phyloP scores from a whole-genome alignment of 768 basidiomycete genomes.

The Lactarius hengduanensis region DNA sequence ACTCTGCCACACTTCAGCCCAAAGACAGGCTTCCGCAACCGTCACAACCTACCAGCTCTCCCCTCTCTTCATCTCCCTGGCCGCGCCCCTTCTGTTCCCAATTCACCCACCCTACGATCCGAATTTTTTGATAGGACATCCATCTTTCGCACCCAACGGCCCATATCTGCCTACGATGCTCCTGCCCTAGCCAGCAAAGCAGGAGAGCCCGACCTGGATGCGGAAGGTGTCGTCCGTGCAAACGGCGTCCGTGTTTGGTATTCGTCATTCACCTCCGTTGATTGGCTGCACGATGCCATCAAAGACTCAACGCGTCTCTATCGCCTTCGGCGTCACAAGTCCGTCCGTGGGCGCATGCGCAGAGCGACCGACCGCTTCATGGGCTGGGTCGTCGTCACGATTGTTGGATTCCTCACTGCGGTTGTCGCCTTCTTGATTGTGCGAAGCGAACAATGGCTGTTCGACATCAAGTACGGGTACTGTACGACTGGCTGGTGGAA shows the following conservation, averaged over 20 bases:
- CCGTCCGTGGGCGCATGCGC: slow-evolving; percentile 61
- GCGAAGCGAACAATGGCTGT: slow-evolving; percentile 82
- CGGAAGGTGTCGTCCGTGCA: slow-evolving; percentile 52
- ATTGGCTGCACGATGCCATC: slow-evolving; percentile 96
- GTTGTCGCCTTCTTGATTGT: slow-evolving; percentile 84
- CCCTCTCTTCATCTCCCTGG: slow-evolving; percentile 38
- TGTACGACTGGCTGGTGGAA: slow-evolving; percentile 69
- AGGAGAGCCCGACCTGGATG: slow-evolving; percentile 41
- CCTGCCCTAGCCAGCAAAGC: slow-evolving; percentile 38
- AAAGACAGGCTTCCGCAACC: slow-evolving; percentile 34
- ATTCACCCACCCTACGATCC: slow-evolving; percentile 38
- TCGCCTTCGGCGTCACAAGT: slow-evolving; percentile 65
- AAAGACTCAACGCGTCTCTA: slow-evolving; percentile 86
- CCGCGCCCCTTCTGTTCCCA: slow-evolving; percentile 31
- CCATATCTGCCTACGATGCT: slow-evolving; percentile 73
- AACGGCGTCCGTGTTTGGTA: slow-evolving; percentile 95
- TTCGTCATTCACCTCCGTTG: slow-evolving; percentile 84
- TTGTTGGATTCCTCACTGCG: slow-evolving; percentile 85
- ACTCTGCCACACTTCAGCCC: slow-evolving; percentile 38
- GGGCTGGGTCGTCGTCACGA: slow-evolving; percentile 87
- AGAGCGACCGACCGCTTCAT: slow-evolving; percentile 72
- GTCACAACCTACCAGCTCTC: slow-evolving; percentile 41
- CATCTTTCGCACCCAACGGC: slow-evolving; percentile 50
- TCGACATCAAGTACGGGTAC: slow-evolving; percentile 91
- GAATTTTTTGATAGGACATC: slow-evolving; percentile 36